Evolutionary conservation across 2,329 filamentous ascomycete genomes (phyloP).

Genomic region (Cercospora citrullina): DNA sequence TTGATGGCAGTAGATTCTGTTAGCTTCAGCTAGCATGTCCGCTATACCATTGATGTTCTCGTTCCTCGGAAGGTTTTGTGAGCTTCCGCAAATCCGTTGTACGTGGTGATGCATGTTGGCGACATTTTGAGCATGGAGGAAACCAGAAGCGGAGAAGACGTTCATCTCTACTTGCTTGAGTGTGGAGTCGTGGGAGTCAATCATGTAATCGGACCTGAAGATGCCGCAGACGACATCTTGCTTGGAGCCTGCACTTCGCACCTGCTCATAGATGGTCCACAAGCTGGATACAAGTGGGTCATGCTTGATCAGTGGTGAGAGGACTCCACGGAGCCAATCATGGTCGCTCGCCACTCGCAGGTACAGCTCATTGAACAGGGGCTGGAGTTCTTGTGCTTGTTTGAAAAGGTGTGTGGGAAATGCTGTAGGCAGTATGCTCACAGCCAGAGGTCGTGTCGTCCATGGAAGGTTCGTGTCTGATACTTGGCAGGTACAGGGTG

Average conservation of each 20-base stretch:
- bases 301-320: constrained; percentile 38
- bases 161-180: constrained; percentile 53
- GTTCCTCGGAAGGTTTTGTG: constrained; percentile 37
- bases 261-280: constrained; percentile 42
- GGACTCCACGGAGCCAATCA: constrained; percentile 40
- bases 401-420: constrained; percentile 41
- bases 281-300: constrained; percentile 42
- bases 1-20: constrained; percentile 38
- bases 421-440: constrained; percentile 40
- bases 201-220: constrained; percentile 51
- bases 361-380: constrained; percentile 58
- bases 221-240: constrained; percentile 43
- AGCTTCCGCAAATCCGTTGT: not conserved
- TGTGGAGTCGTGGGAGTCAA: constrained; percentile 24
- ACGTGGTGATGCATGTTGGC: constrained; percentile 47
- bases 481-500: not conserved
- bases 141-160: constrained; percentile 47
- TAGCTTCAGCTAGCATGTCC: constrained; percentile 38
- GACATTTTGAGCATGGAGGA: constrained; percentile 43
- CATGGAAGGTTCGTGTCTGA: constrained; percentile 23
- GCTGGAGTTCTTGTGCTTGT: constrained; percentile 58
- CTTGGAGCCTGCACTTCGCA: constrained; percentile 34
- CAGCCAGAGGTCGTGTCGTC: constrained; percentile 38
- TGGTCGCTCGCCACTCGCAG: constrained; percentile 52
- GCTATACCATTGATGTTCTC: constrained; percentile 38